A percentile compares a stretch with the other conserved stretches of the same genome.
Conservation (phyloP, 768 basidiomycete species). For the Jaapia argillacea region DNA sequence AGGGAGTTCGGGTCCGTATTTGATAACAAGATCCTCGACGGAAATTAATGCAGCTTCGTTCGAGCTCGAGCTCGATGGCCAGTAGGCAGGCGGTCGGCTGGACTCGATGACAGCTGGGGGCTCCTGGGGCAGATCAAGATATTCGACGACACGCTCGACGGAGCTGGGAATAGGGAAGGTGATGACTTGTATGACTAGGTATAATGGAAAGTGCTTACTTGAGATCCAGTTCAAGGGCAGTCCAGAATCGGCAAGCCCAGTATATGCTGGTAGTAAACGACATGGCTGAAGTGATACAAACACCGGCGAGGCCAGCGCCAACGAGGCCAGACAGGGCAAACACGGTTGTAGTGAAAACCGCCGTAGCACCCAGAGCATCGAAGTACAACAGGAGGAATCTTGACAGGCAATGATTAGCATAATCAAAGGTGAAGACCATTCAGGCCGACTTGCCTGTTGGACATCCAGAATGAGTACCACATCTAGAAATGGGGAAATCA, state of each 20-base stretch:
- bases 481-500: slow-evolving; percentile 29
- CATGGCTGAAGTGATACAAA: slow-evolving; percentile 71
- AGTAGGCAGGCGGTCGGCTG: slow-evolving; percentile 79
- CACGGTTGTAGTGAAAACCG: slow-evolving; percentile 66
- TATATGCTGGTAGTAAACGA: slow-evolving; percentile 42
- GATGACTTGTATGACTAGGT: neutral
- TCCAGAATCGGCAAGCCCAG: slow-evolving; percentile 40
- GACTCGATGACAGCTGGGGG: slow-evolving; percentile 68
- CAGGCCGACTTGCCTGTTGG: slow-evolving; percentile 42
- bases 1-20: slow-evolving; percentile 80
- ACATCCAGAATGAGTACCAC: slow-evolving; percentile 90
- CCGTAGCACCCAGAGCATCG: slow-evolving; percentile 64
- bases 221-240: slow-evolving; percentile 61
- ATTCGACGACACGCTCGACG: slow-evolving; percentile 87
- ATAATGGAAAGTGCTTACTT: too few species aligned
- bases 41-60: slow-evolving; percentile 43
- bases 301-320: slow-evolving; percentile 52
- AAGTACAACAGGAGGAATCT: slow-evolving; percentile 81
- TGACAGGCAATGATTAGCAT: too few species aligned
- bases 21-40: slow-evolving; percentile 70
- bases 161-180: slow-evolving; percentile 36
- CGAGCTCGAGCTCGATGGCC: slow-evolving; percentile 66
- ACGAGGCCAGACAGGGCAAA: slow-evolving; percentile 60
- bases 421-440: too few species aligned
- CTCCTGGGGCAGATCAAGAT: slow-evolving; percentile 83